These are phyloP conservation scores for Trichoderma erinaceum DNA, from an alignment of 495 filamentous ascomycete species.

Conservation along the genomic window DNA sequence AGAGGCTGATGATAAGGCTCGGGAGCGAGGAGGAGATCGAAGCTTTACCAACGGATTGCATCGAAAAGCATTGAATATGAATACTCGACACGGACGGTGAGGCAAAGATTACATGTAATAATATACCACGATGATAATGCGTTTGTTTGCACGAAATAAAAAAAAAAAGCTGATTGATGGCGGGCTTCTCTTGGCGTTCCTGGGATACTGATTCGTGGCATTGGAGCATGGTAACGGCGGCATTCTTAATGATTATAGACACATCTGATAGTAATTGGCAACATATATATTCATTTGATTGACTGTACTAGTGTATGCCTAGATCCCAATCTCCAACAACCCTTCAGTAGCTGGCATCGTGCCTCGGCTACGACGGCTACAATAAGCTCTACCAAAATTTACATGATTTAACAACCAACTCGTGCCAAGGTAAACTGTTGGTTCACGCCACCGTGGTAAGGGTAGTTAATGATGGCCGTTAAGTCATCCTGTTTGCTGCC, in stretches of 20 bases:
- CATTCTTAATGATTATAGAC: neutral
- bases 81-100: conserved; percentile 40
- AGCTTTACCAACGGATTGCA: conserved; percentile 56
- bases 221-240: too few species aligned
- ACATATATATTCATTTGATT: neutral
- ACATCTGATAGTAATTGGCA: neutral
- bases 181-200: neutral
- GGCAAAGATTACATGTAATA: conserved; percentile 28
- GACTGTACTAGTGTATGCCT: neutral
- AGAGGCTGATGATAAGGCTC: conserved; percentile 56
- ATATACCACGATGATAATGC: neutral
- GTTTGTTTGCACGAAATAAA: neutral
- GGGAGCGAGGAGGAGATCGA: conserved; percentile 54
- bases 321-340: neutral
- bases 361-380: too few species aligned
- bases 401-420: neutral
- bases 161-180: neutral
- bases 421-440: neutral
- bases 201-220: too few species aligned
- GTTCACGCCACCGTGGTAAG: neutral
- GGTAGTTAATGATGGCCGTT: neutral
- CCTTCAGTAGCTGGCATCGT: neutral
- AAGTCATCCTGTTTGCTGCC: neutral
- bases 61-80: conserved; percentile 51
- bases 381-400: too few species aligned